Percentiles rank a stretch among this genome's conserved stretches.
Evolutionary conservation across 805 yeast species (phyloP).

Genomic region (Candida bentonensis): DNA sequence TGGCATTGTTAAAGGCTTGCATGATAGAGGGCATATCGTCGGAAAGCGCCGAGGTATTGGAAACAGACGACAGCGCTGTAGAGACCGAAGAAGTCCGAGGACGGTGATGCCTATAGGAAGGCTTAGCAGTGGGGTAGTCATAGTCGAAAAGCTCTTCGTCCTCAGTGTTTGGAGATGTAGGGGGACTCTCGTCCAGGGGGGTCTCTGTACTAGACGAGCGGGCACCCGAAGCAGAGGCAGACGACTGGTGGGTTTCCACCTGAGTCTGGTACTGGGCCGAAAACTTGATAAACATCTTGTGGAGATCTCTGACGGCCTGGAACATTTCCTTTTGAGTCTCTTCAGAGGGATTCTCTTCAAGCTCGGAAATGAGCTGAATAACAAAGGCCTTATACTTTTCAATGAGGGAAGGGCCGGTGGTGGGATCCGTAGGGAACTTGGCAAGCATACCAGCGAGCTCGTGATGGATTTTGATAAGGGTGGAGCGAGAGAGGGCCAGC

Average conservation of each 20-base stretch:
- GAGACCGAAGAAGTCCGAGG: slow-evolving; percentile 5
- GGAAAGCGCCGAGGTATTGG: slow-evolving; percentile 8
- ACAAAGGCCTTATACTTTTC: slow-evolving; percentile 17
- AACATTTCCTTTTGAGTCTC: slow-evolving; percentile 17
- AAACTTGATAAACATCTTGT: slow-evolving; percentile 17
- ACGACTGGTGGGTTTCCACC: background rate
- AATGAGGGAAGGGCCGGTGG: slow-evolving; percentile 11
- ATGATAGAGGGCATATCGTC: slow-evolving; percentile 15
- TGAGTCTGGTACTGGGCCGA: slow-evolving; percentile 7
- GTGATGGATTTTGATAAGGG: slow-evolving; percentile 18
- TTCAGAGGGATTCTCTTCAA: slow-evolving; percentile 16
- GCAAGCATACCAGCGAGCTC: slow-evolving; percentile 14
- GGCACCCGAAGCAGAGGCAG: slow-evolving; percentile 1
- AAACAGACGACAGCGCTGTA: slow-evolving; percentile 4
- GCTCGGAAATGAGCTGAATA: slow-evolving; percentile 14
- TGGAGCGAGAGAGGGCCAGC: slow-evolving; percentile 18
- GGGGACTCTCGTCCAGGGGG: slow-evolving; percentile 1
- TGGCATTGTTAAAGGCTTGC: slow-evolving; percentile 14
- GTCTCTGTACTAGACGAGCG: slow-evolving; percentile 2
- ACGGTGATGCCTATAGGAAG: slow-evolving; percentile 2
- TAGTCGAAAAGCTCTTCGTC: slow-evolving; percentile 1
- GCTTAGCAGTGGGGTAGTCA: slow-evolving; percentile 3
- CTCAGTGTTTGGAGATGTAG: slow-evolving; percentile 2
- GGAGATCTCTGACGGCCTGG: slow-evolving; percentile 17
- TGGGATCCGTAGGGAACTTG: slow-evolving; percentile 6